phyloP scores from a whole-genome alignment of 1,284 basidiomycete species.

The Apiotrichum montevideense region DNA sequence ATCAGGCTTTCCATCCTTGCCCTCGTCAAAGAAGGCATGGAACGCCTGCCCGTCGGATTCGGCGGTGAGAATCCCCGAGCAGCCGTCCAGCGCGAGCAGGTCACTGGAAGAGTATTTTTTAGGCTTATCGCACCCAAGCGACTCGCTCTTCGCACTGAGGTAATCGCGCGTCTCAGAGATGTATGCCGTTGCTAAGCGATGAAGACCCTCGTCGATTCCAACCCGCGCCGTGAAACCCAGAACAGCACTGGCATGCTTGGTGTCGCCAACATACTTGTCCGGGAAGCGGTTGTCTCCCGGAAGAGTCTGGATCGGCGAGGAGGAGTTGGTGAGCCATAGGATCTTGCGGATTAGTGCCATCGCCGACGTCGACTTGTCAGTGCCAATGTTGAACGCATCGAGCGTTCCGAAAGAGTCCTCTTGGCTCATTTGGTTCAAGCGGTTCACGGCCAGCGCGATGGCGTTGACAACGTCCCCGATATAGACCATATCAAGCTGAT shows the following conservation, averaged over 20 bases:
- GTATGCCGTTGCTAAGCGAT: slow-evolving; percentile 14
- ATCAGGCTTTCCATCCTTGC: slow-evolving; percentile 1
- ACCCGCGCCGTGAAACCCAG: slow-evolving; percentile 21
- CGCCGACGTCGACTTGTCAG: slow-evolving; percentile 14
- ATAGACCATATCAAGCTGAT: slow-evolving; percentile 15
- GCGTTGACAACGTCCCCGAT: slow-evolving; percentile 14
- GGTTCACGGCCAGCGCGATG: slow-evolving; percentile 17
- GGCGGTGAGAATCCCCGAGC: slow-evolving; percentile 16
- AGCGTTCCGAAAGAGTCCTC: slow-evolving; percentile 1
- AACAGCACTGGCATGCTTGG: slow-evolving; percentile 7
- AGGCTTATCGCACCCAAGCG: not conserved
- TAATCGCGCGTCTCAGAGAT: slow-evolving; percentile 9
- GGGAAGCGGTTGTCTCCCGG: slow-evolving; percentile 21
- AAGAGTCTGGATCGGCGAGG: slow-evolving; percentile 24
- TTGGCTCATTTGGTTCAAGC: not conserved
- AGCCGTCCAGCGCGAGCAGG: slow-evolving; percentile 21
- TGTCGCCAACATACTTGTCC: slow-evolving; percentile 19
- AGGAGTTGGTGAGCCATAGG: slow-evolving; percentile 22
- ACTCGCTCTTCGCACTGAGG: not conserved
- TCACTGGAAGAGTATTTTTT: slow-evolving; percentile 13
- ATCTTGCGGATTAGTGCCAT: slow-evolving; percentile 21
- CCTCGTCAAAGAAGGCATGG: slow-evolving; percentile 9
- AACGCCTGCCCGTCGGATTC: slow-evolving; percentile 12
- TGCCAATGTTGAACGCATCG: slow-evolving; percentile 26
- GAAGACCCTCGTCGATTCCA: slow-evolving; percentile 21